Conservation (phyloP, 768 basidiomycete species). For the Pulveroboletus frians region DNA sequence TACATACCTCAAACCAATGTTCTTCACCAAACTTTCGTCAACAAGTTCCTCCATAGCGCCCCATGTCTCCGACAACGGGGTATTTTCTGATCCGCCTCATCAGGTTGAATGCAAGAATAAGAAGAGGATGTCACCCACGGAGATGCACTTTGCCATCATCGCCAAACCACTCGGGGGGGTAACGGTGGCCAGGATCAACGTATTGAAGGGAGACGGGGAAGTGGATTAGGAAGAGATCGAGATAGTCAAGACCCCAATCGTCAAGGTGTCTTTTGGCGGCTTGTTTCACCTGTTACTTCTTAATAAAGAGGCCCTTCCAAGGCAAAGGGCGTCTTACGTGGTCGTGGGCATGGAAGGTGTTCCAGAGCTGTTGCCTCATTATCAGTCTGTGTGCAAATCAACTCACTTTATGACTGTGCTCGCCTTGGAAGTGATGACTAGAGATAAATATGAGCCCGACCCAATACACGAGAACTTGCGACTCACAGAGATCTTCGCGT, state of each 20-base stretch:
- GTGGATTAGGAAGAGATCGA: conserved; percentile 77
- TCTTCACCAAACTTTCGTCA: conserved; percentile 63
- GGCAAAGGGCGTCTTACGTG: conserved; percentile 42
- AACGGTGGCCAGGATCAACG: conserved; percentile 68
- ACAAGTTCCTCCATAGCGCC: conserved; percentile 73
- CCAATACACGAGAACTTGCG: neutral
- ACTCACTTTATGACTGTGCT: conserved; percentile 4
- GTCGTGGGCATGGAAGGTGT: conserved; percentile 79
- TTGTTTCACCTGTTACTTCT: conserved; percentile 44
- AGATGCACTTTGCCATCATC: conserved; percentile 67
- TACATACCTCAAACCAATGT: conserved; percentile 70
- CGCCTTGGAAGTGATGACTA: conserved; percentile 83
- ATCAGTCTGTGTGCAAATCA: conserved; percentile 5
- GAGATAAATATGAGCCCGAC: neutral
- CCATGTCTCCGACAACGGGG: conserved; percentile 81
- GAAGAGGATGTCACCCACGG: conserved; percentile 36
- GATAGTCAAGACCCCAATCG: conserved; percentile 82
- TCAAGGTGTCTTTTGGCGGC: conserved; percentile 59
- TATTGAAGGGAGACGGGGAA: conserved; percentile 82
- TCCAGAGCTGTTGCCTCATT: conserved; percentile 61
- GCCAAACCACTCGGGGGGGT: conserved; percentile 80
- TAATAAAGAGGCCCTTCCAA: neutral
- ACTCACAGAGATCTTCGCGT: conserved; percentile 81
- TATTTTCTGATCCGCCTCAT: conserved; percentile 41
- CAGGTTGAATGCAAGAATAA: neutral